These are phyloP conservation scores for Fomitopsis betulina DNA, from an alignment of 1,284 basidiomycete genomes.

Conservation along the genomic window DNA sequence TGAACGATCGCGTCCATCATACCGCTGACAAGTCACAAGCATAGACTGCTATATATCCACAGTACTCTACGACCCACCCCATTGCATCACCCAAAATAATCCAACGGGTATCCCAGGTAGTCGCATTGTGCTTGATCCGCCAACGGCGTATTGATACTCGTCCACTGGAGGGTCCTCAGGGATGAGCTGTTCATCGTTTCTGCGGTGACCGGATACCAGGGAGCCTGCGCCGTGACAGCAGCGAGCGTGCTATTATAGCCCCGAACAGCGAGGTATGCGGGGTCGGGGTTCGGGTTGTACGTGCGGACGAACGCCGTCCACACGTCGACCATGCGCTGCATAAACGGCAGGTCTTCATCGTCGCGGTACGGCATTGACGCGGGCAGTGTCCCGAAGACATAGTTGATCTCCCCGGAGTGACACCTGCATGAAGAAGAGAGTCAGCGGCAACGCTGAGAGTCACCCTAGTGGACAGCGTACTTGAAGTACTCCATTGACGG, in stretches of 20 bases:
- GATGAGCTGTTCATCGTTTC: conserved; percentile 16
- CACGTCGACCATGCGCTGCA: conserved; percentile 31
- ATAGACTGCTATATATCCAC: too few species aligned
- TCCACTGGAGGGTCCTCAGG: conserved; percentile 22
- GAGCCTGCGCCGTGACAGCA: conserved; percentile 17
- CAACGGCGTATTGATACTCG: conserved; percentile 23
- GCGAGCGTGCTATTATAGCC: conserved; percentile 21
- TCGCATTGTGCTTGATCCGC: conserved; percentile 23
- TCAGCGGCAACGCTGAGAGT: too few species aligned
- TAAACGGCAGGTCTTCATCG: conserved; percentile 31
- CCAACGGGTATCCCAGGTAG: conserved; percentile 21
- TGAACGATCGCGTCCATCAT: too few species aligned
- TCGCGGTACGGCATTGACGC: conserved; percentile 31
- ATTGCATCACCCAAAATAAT: conserved; percentile 18
- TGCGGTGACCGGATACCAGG: conserved; percentile 23
- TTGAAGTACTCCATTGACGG: conserved; percentile 29
- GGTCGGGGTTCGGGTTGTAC: conserved; percentile 36
- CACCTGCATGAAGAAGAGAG: neutral
- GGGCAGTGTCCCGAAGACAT: conserved; percentile 32
- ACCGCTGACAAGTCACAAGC: too few species aligned
- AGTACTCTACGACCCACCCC: too few species aligned
- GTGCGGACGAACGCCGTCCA: conserved; percentile 37
- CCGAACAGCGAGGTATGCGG: conserved; percentile 30
- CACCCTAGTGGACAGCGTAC: conserved; percentile 9
- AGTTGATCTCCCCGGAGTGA: conserved; percentile 37